Evolutionary conservation across 495 filamentous ascomycete genomes (phyloP), one percentile per base, ranked within the genome.

Genomic region (Apiosordaria backusii): DNA sequence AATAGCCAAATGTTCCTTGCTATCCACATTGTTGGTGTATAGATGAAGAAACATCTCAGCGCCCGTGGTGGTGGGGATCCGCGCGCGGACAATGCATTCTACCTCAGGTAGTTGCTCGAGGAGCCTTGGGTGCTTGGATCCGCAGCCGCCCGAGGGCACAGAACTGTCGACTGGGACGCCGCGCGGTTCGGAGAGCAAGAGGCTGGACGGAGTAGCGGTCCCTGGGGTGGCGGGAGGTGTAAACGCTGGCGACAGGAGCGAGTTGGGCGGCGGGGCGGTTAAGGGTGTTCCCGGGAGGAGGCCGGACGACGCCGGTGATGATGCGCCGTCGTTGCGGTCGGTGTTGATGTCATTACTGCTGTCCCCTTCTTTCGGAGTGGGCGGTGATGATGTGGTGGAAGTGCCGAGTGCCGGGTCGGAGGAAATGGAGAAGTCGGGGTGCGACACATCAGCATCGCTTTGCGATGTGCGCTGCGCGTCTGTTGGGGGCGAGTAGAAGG

Each of bases 1-100:
- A 67, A 99, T 98, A n/a, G 95, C 95, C 50, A 98, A 80, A 77
- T 99, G 95, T 73, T 99, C 95, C 78, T 99, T 99, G 61, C 89
- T 90, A 75, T 99, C 95, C 21, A 92, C 83, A 70, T 89, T 89
- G 77, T 98, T 99, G 60, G 88, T 88, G 78, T 98, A 99, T 3
- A 99, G 83, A 75, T 99, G 95, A 50, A 99, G 82, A 73, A 96
- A 99, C 91, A 99, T 97, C 78, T 98, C 93, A 10, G 92, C 89
- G 3, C 93, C 95, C 10, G 85, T 89, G 15, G 92, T 93, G 4
- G 91, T 96, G 0, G 92, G 92, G 59, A 96, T 96, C 24, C 92
- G 86, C 18, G 92, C 92, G 57, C 92, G 87, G 27, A 94, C 92
- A 61, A 92, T 84, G 76, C 92, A 96, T 72, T 90, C 85, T 25